Percentiles rank a stretch among this genome's conserved stretches.
Conservation (phyloP, 2,329 filamentous ascomycete genomes). For the Sporothrix humicola region DNA sequence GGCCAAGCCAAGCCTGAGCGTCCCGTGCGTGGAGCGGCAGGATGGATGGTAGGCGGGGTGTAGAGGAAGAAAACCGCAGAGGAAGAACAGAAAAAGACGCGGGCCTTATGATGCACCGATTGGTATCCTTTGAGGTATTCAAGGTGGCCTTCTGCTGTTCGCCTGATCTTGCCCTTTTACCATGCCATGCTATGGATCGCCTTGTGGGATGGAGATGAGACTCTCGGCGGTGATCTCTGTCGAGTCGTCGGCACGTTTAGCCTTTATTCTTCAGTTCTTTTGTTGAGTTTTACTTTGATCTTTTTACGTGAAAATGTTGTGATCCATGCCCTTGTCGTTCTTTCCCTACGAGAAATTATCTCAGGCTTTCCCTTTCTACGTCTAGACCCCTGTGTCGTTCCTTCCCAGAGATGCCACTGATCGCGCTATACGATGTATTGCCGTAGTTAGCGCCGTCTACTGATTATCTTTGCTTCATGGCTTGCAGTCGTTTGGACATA, state of each 20-base stretch:
- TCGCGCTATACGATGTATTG: slow-evolving; percentile 21
- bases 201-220: slow-evolving; percentile 13
- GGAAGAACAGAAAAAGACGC: not conserved
- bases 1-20: slow-evolving; percentile 1
- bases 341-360: slow-evolving; percentile 9
- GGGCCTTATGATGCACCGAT: not conserved
- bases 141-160: not conserved
- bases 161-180: not conserved
- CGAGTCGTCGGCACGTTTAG: not conserved
- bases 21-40: slow-evolving; percentile 18
- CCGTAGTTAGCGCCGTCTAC: slow-evolving; percentile 10
- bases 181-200: not conserved
- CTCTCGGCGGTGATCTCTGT: slow-evolving; percentile 8
- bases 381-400: not conserved
- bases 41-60: not conserved
- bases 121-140: not conserved
- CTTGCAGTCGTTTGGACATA: not conserved
- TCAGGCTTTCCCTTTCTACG: slow-evolving; percentile 15
- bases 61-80: not conserved
- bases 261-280: not conserved
- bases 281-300: no score
- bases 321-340: not conserved
- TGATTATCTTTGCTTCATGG: slow-evolving; percentile 15
- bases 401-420: slow-evolving; percentile 25
- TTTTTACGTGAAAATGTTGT: not conserved